Evolutionary conservation across 768 basidiomycete species (phyloP).

Genomic region (Termitomyces sp.): DNA sequence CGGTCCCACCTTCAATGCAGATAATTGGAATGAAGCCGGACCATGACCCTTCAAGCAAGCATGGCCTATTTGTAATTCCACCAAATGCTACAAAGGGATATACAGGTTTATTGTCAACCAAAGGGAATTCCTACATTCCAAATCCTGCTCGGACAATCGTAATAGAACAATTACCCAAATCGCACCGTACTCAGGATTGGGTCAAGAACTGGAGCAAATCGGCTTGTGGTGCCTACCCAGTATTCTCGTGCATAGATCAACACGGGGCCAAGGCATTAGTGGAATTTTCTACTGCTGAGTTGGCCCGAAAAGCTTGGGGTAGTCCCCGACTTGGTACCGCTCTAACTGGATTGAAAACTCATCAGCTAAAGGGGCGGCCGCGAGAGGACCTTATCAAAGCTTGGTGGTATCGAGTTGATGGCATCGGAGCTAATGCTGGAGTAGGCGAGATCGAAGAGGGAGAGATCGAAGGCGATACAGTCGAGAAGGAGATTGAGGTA

Average conservation of each 20-base stretch:
- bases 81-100: conserved; percentile 6
- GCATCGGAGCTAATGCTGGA: conserved; percentile 30
- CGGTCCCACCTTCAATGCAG: conserved; percentile 9
- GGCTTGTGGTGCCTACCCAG: conserved; percentile 30
- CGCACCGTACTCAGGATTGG: conserved; percentile 35
- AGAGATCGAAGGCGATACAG: conserved; percentile 39
- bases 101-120: conserved; percentile 4
- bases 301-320: conserved; percentile 42
- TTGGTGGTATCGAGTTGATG: conserved; percentile 45
- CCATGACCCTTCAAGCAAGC: conserved; percentile 37
- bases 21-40: conserved; percentile 43
- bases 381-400: conserved; percentile 39
- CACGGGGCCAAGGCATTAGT: conserved; percentile 40
- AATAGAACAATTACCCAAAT: conserved; percentile 50
- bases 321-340: conserved; percentile 38
- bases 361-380: conserved; percentile 36
- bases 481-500: conserved; percentile 15
- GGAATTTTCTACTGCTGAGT: conserved; percentile 40
- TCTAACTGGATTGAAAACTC: conserved; percentile 22
- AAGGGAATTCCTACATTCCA: conserved; percentile 29
- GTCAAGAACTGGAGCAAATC: conserved; percentile 36
- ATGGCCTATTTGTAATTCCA: conserved; percentile 35
- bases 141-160: conserved; percentile 47
- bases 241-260: conserved; percentile 35
- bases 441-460: conserved; percentile 45